These are phyloP conservation scores for Pythium angustatum DNA, from an alignment of 352 stramenopile species.

Conservation along the genomic window DNA sequence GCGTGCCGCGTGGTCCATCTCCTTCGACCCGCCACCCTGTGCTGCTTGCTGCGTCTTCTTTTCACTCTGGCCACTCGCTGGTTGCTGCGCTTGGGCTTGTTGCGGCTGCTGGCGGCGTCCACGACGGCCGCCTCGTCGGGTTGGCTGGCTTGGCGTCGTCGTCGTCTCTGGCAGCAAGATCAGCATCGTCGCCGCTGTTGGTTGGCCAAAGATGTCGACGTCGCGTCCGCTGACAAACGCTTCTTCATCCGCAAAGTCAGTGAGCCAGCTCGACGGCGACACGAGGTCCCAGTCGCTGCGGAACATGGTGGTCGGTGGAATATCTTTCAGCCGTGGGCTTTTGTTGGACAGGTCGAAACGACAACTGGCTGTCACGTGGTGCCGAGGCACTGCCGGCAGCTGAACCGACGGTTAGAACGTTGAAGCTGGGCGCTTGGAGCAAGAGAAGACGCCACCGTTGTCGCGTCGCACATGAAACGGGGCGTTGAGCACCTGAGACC, in stretches of 20 bases:
- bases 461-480: no score
- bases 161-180: conserved; percentile 27
- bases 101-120: background rate
- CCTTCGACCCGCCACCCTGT: background rate
- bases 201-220: conserved; percentile 8
- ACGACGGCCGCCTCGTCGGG: background rate
- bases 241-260: conserved; percentile 50
- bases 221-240: conserved; percentile 39
- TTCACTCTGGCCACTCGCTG: background rate
- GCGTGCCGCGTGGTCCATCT: background rate
- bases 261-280: conserved; percentile 48
- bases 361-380: conserved; percentile 13
- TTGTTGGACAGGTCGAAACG: conserved; percentile 11
- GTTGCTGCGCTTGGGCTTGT: background rate
- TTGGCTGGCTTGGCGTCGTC: no score
- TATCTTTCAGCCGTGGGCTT: no score
- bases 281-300: conserved; percentile 57
- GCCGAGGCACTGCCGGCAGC: no score
- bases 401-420: no score
- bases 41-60: background rate
- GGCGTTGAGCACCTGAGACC: no score
- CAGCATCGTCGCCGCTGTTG: conserved; percentile 16
- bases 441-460: no score
- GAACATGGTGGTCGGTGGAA: no score
- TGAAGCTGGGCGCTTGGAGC: no score